A percentile compares a stretch with the other conserved stretches of the same genome.
Evolutionary conservation across 2,329 filamentous ascomycete genomes (phyloP).

Genomic region (Colletotrichum sp.): DNA sequence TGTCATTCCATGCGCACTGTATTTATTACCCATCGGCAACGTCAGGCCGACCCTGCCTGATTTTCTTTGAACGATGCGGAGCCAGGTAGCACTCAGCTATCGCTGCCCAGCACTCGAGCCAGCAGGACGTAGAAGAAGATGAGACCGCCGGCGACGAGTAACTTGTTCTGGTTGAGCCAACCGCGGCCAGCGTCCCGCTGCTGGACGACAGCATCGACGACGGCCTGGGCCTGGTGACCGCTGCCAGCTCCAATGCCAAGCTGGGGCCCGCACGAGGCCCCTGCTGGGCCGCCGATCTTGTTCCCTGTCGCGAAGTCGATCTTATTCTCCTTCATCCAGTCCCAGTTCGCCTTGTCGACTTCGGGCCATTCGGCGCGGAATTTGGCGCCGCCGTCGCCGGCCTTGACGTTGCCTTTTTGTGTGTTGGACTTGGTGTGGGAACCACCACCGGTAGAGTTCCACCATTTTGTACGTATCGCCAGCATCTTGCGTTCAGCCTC

Average conservation of each 20-base stretch:
- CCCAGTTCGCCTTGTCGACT: slow-evolving; percentile 85
- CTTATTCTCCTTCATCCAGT: slow-evolving; percentile 84
- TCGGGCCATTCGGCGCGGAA: slow-evolving; percentile 92
- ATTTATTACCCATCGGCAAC: background rate
- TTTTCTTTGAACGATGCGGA: background rate
- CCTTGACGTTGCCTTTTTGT: slow-evolving; percentile 81
- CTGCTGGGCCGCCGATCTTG: slow-evolving; percentile 52
- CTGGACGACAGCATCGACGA: slow-evolving; percentile 79
- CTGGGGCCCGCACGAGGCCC: slow-evolving; percentile 53
- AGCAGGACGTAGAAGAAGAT: slow-evolving; percentile 86
- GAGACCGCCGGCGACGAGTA: slow-evolving; percentile 70
- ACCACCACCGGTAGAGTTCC: slow-evolving; percentile 93
- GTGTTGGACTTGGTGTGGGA: slow-evolving; percentile 62
- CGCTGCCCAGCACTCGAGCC: slow-evolving; percentile 70
- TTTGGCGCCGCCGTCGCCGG: slow-evolving; percentile 89
- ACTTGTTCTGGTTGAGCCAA: slow-evolving; percentile 82
- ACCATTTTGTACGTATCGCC: slow-evolving; percentile 84
- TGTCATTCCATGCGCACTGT: slow-evolving; percentile 7
- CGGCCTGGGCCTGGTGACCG: slow-evolving; percentile 67
- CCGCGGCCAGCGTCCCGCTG: slow-evolving; percentile 80
- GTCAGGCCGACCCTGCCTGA: background rate
- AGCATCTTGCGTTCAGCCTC: slow-evolving; percentile 79
- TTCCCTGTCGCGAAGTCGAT: slow-evolving; percentile 80
- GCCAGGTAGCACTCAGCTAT: slow-evolving; percentile 13
- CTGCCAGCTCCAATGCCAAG: slow-evolving; percentile 65